Percentiles rank a stretch among this genome's conserved stretches.
Conservation (phyloP, 148 eudicot genomes). For the Fagopyrum homotropicum region DNA sequence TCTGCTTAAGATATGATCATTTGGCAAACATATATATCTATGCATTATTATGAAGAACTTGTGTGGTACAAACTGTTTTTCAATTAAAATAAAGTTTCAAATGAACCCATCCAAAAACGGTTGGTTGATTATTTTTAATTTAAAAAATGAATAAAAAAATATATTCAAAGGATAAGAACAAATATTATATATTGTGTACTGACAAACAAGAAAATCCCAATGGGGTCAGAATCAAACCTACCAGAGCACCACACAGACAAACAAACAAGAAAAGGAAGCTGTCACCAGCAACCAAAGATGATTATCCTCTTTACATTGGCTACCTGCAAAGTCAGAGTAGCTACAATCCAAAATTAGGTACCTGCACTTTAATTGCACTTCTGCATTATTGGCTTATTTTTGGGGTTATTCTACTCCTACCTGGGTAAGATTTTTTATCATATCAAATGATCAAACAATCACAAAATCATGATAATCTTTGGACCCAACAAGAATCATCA, state of each 20-base stretch:
- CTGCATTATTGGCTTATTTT: slow-evolving; percentile 1
- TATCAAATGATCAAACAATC: background rate
- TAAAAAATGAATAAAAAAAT: background rate
- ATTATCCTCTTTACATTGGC: slow-evolving; percentile 7
- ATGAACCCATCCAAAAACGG: background rate
- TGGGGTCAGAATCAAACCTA: background rate
- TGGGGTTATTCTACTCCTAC: background rate
- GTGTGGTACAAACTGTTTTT: background rate
- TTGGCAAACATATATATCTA: background rate
- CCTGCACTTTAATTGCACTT: slow-evolving; percentile 3
- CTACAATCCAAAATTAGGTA: slow-evolving; percentile 11
- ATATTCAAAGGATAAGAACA: slow-evolving; percentile 1
- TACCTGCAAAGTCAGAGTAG: slow-evolving; percentile 3
- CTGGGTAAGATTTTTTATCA: background rate
- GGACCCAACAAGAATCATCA: background rate
- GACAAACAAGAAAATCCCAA: background rate
- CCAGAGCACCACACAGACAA: slow-evolving; percentile 1
- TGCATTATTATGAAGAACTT: background rate
- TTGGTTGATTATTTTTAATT: background rate
- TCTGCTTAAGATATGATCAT: background rate
- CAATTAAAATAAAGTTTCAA: too few species aligned
- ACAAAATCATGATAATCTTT: background rate
- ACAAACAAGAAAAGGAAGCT: slow-evolving; percentile 8
- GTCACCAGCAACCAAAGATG: slow-evolving; percentile 12
- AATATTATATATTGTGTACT: background rate